These are phyloP conservation scores for Exsudoporus floridanus DNA, from an alignment of 1,284 basidiomycete genomes.

Conservation along the genomic window DNA sequence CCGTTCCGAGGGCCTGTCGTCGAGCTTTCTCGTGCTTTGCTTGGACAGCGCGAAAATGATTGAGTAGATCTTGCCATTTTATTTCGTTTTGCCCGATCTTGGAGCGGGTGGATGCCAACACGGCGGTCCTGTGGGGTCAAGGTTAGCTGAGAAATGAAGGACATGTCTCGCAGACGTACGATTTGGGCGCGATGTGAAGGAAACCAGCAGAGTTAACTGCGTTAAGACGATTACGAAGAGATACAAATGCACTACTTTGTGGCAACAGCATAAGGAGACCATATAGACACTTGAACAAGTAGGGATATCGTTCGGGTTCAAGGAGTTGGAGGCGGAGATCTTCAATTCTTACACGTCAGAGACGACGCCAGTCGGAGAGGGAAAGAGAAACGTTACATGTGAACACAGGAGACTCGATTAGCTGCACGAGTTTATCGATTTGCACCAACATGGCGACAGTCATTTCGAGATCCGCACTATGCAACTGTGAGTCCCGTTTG, in stretches of 20 bases:
- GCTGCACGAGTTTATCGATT: constrained; percentile 96
- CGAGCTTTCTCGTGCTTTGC: constrained; percentile 84
- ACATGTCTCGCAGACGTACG: constrained; percentile 53
- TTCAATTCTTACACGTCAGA: constrained; percentile 35
- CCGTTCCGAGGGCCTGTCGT: constrained; percentile 57
- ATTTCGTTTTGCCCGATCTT: constrained; percentile 85
- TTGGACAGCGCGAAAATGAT: constrained; percentile 84
- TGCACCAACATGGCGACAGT: constrained; percentile 95
- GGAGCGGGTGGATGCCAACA: constrained; percentile 51
- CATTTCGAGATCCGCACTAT: constrained; percentile 92
- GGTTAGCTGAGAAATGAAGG: neutral
- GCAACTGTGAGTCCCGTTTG: constrained; percentile 6
- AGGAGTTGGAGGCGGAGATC: constrained; percentile 95
- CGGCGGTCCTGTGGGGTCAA: constrained; percentile 29
- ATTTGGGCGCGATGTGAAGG: constrained; percentile 81
- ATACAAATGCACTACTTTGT: constrained; percentile 95
- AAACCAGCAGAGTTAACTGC: constrained; percentile 96
- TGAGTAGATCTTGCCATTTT: constrained; percentile 89
- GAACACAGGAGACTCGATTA: constrained; percentile 98
- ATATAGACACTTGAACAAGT: constrained; percentile 97
- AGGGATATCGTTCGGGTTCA: constrained; percentile 95
- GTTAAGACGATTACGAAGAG: constrained; percentile 89
- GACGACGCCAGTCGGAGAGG: neutral
- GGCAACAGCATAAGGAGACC: constrained; percentile 97
- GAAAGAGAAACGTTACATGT: constrained; percentile 64